These are phyloP conservation scores for Clonostachys solani DNA, from an alignment of 2,329 filamentous ascomycete species.

Conservation along the genomic window DNA sequence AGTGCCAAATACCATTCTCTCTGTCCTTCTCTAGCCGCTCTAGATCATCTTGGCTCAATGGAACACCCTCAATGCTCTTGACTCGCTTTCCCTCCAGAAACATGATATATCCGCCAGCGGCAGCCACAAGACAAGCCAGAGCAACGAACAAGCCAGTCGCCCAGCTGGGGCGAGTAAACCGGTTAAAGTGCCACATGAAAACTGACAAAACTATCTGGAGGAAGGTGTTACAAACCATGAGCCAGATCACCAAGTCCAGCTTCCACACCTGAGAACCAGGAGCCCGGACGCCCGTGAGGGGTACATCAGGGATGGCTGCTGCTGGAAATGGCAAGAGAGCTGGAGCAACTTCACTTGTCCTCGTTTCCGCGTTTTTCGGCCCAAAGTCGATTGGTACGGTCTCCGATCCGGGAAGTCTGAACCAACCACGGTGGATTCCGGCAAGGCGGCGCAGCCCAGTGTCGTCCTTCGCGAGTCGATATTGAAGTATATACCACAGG, in stretches of 20 bases:
- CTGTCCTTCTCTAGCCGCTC: conserved; percentile 45
- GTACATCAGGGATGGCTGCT: conserved; percentile 58
- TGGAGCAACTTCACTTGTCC: conserved; percentile 29
- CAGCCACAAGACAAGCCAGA: conserved; percentile 66
- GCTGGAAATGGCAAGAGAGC: conserved; percentile 56
- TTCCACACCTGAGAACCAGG: conserved; percentile 68
- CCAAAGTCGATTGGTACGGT: conserved; percentile 49
- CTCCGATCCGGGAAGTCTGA: conserved; percentile 65
- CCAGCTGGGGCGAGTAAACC: conserved; percentile 73
- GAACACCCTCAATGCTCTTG: conserved; percentile 68
- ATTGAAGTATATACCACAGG: conserved; percentile 67
- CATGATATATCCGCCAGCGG: conserved; percentile 63
- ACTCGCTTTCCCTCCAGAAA: conserved; percentile 68
- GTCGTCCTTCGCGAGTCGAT: conserved; percentile 47
- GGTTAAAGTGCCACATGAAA: conserved; percentile 80
- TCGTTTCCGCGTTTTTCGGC: conserved; percentile 42
- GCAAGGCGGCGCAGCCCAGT: conserved; percentile 63
- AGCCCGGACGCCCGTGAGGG: conserved; percentile 68
- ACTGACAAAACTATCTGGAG: conserved; percentile 69
- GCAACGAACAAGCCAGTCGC: conserved; percentile 75
- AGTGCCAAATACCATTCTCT: conserved; percentile 53
- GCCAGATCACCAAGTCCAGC: conserved; percentile 75
- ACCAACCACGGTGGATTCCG: conserved; percentile 72
- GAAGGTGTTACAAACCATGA: conserved; percentile 75
- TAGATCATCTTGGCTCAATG: conserved; percentile 51